These are phyloP conservation scores for Kalanchoe fedtschenkoi DNA, from an alignment of 164 flowering plant species.

Conservation along the genomic window DNA sequence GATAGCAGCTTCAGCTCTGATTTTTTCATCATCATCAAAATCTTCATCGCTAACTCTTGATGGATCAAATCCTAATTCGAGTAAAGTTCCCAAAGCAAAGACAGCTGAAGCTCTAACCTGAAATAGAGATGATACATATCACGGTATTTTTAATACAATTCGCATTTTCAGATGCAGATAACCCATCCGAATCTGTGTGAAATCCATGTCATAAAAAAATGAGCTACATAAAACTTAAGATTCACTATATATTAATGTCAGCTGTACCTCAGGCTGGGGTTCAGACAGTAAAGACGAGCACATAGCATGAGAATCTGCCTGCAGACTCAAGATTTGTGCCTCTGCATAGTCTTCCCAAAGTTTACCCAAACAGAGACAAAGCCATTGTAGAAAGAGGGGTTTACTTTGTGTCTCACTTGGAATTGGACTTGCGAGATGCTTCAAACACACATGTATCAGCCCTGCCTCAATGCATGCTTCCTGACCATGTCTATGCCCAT, in stretches of 20 bases:
- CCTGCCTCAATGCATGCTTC: conserved; percentile 80
- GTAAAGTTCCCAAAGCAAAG: conserved; percentile 78
- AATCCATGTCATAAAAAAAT: background rate
- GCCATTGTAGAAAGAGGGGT: conserved; percentile 91
- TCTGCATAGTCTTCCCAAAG: conserved; percentile 88
- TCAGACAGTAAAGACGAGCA: conserved; percentile 54
- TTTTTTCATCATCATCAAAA: conserved; percentile 75
- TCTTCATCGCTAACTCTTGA: conserved; percentile 71
- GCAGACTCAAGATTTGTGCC: conserved; percentile 68
- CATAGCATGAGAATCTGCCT: conserved; percentile 62
- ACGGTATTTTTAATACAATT: background rate
- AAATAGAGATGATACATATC: conserved; percentile 7
- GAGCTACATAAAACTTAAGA: background rate
- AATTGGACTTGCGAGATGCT: conserved; percentile 56
- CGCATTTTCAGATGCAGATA: background rate
- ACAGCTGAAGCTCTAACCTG: conserved; percentile 96
- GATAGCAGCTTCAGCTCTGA: conserved; percentile 59
- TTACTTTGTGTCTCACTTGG: conserved; percentile 62
- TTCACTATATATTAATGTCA: background rate
- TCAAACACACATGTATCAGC: conserved; percentile 71
- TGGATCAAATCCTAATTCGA: conserved; percentile 66
- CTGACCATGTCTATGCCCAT: conserved; percentile 82
- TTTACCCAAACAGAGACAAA: conserved; percentile 91
- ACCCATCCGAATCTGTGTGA: background rate
- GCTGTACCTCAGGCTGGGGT: conserved; percentile 85